These are phyloP conservation scores for Candida germanica DNA, from an alignment of 805 yeast genomes.

Conservation along the genomic window DNA sequence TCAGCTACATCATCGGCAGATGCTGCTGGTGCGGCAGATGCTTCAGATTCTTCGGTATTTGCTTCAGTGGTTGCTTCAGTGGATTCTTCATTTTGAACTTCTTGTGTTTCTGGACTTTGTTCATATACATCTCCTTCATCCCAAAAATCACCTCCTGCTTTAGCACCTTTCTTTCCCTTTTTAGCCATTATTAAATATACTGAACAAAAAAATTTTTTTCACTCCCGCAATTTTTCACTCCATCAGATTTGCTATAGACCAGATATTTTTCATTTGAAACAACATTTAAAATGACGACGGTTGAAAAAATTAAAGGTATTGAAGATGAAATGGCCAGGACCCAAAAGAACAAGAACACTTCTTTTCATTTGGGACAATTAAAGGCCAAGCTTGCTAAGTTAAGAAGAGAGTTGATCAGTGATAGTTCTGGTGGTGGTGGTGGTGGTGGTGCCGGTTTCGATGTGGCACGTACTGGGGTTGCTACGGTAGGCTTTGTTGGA, in stretches of 20 bases:
- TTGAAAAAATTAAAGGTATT: conserved; percentile 71
- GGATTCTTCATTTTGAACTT: conserved; percentile 2
- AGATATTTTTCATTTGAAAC: too few relatives aligned
- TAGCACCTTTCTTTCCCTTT: conserved; percentile 55
- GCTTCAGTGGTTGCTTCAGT: conserved; percentile 20
- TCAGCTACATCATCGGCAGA: conserved; percentile 36
- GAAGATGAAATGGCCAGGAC: conserved; percentile 98
- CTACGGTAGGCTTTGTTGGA: conserved; percentile 96
- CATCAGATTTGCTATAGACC: too few relatives aligned
- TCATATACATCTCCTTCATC: conserved; percentile 52
- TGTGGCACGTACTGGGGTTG: conserved; percentile 98
- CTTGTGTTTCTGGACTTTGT: conserved; percentile 5
- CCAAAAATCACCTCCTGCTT: conserved; percentile 74
- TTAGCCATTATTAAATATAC: conserved; percentile 43
- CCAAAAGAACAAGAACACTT: conserved; percentile 97
- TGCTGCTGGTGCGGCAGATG: conserved; percentile 17
- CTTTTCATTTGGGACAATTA: conserved; percentile 94
- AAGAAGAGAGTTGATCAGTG: conserved; percentile 79
- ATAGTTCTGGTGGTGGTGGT: conserved; percentile 58
- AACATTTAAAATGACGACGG: conserved; percentile 43
- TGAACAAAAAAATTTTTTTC: conserved; percentile 5
- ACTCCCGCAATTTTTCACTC: conserved; percentile 4
- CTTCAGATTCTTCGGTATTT: conserved; percentile 36
- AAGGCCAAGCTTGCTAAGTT: conserved; percentile 95
- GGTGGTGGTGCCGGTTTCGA: conserved; percentile 95